Evolutionary conservation across 2,329 filamentous ascomycete genomes (phyloP), one percentile per base, ranked within the genome.

Genomic region (Fusarium sp.): DNA sequence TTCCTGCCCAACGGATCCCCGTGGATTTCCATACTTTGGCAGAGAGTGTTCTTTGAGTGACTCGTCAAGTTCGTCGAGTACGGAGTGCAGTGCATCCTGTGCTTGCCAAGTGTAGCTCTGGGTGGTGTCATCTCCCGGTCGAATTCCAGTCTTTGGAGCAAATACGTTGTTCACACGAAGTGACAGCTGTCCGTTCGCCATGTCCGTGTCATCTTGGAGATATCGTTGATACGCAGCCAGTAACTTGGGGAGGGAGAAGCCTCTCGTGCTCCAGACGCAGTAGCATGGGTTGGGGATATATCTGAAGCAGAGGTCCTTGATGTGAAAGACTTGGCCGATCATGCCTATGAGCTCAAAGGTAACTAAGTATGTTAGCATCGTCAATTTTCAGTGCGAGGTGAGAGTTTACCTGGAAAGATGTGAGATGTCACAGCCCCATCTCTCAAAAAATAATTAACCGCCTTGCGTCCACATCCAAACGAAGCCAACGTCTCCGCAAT

Each of bases 271-370:
- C 66, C 66, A 69, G n/a, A 33, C 30, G 11, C 45, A 65, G 44
- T 65, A 69, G 24, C 65, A 69, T 9, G 66, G 66, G 14, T 69
- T 69, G 4, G 66, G 65, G 4, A 69, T 65, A 13, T 69, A 69
- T 53, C 66, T 63, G 9, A 69, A 69, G 41, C 65, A 69, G 11
- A 69, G 58, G 14, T 69, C 58, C 11, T 48, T 69, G 24, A 69
- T 65, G 15, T 69, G 66, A 18, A 69, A 64, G 26, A 69, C 11
- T 31, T 69, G 65, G 1, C 66, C 58, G 16, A 58, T 30, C 66
- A 69, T 69, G 1, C 65, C 65, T 18, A 69, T 69, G 3, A 69
- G 58, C 6, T 69, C 65, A 26, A 69, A 69, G 0, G 50, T 69
- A 1, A 69, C 66, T 69, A 5, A 6, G 47, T 3, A 11, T 20